Evolutionary conservation across 768 basidiomycete genomes (phyloP).

Genomic region (Boletus insuetus): DNA sequence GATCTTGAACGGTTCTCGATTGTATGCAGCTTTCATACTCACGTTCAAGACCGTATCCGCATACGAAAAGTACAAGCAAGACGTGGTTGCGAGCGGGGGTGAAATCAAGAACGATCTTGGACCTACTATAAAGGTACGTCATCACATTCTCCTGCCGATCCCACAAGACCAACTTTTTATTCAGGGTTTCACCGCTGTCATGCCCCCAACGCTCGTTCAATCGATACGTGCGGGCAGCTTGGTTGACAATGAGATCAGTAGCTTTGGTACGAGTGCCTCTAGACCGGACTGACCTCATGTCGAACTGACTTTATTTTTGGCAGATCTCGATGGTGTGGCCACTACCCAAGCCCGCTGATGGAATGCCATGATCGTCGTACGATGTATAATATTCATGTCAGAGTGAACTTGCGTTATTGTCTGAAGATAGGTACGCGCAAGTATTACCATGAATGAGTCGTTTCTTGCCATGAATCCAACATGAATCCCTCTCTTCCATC

Average conservation of each 20-base stretch:
- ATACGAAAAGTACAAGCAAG: conserved; percentile 14
- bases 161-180: background rate
- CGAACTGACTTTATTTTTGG: background rate
- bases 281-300: background rate
- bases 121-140: background rate
- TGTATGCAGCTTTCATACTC: conserved; percentile 10
- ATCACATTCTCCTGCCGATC: background rate
- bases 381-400: background rate
- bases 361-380: background rate
- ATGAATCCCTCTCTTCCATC: too few relatives aligned
- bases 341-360: background rate
- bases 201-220: background rate
- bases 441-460: too few relatives aligned
- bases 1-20: background rate
- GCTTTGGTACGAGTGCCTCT: conserved; percentile 11
- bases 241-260: conserved; percentile 1
- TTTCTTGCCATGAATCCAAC: too few relatives aligned
- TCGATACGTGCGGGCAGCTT: background rate
- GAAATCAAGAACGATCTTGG: conserved; percentile 14
- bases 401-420: too few relatives aligned
- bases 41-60: background rate
- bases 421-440: too few relatives aligned
- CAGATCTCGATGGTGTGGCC: conserved; percentile 16
- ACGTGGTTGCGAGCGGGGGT: background rate
- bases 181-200: conserved; percentile 20